Percentiles rank a stretch among this genome's conserved stretches.
phyloP scores from a whole-genome alignment of 345 rosid species.

The Rhodamnia rubescens region DNA sequence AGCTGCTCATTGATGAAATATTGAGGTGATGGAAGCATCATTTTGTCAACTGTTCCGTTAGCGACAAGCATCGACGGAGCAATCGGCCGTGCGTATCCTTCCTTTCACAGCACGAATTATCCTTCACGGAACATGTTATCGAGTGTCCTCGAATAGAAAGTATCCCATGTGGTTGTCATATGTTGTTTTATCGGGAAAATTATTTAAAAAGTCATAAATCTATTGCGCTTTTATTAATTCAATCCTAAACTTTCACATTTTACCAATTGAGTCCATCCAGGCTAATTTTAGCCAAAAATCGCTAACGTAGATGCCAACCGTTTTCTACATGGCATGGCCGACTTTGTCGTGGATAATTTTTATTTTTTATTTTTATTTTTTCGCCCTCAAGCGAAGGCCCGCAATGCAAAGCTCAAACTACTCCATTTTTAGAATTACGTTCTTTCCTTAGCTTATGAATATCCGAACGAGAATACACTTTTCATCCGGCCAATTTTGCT shows the following conservation, averaged over 20 bases:
- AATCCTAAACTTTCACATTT: no score
- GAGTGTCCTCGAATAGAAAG: neutral
- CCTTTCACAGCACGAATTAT: neutral
- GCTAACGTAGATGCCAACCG: rapidly evolving
- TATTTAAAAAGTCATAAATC: no score
- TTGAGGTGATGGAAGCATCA: neutral
- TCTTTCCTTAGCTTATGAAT: neutral
- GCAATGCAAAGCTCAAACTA: neutral
- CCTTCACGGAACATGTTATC: neutral
- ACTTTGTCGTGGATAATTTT: no score
- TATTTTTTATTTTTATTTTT: no score
- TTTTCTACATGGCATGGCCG: no score
- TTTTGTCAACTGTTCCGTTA: neutral
- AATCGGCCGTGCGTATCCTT: neutral
- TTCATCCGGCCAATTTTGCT: no score
- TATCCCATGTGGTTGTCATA: neutral
- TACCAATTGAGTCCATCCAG: no score
- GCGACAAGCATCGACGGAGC: neutral
- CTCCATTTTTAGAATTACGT: neutral
- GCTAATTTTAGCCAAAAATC: no score
- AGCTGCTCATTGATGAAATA: neutral
- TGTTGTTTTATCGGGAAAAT: neutral
- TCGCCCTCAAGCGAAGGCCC: no score
- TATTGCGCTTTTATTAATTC: no score
- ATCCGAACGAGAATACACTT: neutral